Conservation (phyloP, 2,329 filamentous ascomycete genomes). For the Aureobasidium sp. region DNA sequence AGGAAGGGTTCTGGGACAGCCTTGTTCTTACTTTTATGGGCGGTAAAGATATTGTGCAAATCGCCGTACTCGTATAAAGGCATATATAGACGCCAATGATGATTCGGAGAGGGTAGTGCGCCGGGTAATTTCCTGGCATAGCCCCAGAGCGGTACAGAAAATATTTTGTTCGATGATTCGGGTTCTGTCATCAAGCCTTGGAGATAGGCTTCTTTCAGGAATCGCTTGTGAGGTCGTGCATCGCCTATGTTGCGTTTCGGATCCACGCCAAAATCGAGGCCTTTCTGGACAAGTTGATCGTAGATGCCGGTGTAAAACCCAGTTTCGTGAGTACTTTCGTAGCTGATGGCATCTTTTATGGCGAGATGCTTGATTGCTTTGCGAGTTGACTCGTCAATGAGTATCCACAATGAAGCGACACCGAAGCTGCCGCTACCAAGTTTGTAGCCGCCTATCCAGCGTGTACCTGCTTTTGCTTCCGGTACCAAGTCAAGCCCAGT, state of each 20-base stretch:
- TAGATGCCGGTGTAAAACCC: neutral
- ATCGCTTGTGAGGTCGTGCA: neutral
- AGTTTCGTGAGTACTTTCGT: neutral
- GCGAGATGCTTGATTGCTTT: neutral
- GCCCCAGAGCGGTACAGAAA: neutral
- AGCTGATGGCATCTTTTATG: neutral
- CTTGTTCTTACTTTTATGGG: neutral
- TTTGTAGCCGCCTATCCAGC: neutral
- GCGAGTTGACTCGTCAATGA: neutral
- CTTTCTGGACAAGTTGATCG: neutral
- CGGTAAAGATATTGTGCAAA: neutral
- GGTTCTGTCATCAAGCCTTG: neutral
- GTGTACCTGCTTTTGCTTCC: neutral
- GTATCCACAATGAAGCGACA: neutral
- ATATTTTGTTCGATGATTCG: neutral
- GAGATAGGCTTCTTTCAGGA: neutral
- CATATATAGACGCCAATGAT: constrained; percentile 2
- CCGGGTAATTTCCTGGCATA: neutral
- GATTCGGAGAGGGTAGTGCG: neutral
- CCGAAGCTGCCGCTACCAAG: neutral
- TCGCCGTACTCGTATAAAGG: neutral
- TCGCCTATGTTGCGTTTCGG: neutral
- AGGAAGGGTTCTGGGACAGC: neutral
- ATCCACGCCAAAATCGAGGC: neutral
- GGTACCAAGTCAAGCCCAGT: too few species aligned